These are phyloP conservation scores for Apophysomyces ossiformis DNA, from an alignment of 371 early-diverging fungal genomes.

Conservation along the genomic window DNA sequence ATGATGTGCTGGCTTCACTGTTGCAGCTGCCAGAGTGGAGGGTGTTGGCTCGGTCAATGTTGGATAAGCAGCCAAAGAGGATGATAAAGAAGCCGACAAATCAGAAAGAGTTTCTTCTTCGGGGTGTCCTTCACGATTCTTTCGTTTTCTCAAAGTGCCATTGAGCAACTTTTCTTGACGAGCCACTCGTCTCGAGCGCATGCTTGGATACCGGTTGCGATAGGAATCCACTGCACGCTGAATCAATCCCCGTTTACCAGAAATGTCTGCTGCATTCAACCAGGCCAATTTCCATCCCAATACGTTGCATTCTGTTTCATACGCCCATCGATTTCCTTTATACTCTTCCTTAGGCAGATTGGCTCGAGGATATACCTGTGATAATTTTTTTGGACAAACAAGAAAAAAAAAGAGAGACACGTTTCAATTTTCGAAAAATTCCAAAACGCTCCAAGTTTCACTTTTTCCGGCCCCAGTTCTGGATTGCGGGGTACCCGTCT, in stretches of 20 bases:
- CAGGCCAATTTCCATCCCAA: conserved; percentile 93
- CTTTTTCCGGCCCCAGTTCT: conserved; percentile 7
- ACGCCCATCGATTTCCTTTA: conserved; percentile 92
- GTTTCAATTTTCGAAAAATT: background rate
- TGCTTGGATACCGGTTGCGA: conserved; percentile 83
- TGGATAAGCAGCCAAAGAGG: conserved; percentile 15
- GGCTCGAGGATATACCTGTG: conserved; percentile 68
- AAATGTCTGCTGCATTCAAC: conserved; percentile 84
- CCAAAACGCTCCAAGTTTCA: conserved; percentile 4
- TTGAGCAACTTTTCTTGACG: conserved; percentile 78
- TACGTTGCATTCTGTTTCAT: conserved; percentile 91
- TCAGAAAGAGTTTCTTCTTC: conserved; percentile 27
- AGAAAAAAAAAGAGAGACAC: conserved; percentile 1
- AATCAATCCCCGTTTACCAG: conserved; percentile 89
- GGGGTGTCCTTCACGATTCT: conserved; percentile 38
- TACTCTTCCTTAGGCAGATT: conserved; percentile 74
- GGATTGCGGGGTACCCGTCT: conserved; percentile 11
- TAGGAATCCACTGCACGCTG: conserved; percentile 97
- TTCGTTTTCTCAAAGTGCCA: conserved; percentile 48
- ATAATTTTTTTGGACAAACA: background rate
- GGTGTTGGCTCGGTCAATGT: conserved; percentile 8
- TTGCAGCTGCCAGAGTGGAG: conserved; percentile 28
- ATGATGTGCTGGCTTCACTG: conserved; percentile 41
- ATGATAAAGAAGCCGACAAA: conserved; percentile 10
- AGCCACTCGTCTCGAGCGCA: conserved; percentile 82